phyloP scores from a whole-genome alignment of 2,329 filamentous ascomycete species.

The Coleophoma eucalyptorum region DNA sequence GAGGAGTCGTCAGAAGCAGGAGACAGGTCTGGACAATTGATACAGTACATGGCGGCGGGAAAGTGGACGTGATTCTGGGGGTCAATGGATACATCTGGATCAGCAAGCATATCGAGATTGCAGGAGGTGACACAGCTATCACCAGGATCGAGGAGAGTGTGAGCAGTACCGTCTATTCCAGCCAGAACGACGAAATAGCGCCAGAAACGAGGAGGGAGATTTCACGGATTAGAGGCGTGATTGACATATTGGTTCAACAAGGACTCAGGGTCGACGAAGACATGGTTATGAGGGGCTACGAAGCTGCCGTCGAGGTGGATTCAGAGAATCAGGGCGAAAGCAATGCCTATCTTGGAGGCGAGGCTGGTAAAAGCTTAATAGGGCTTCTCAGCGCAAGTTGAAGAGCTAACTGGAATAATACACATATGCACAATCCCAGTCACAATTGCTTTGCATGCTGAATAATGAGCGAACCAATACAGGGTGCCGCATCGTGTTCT shows the following conservation, averaged over 20 bases:
- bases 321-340: slow-evolving; percentile 52
- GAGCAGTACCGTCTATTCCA: slow-evolving; percentile 84
- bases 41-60: slow-evolving; percentile 49
- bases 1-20: slow-evolving; percentile 78
- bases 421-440: not conserved
- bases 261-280: slow-evolving; percentile 87
- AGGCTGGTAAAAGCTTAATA: slow-evolving; percentile 33
- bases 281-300: slow-evolving; percentile 78
- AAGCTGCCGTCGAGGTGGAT: slow-evolving; percentile 72
- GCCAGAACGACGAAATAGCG: slow-evolving; percentile 85
- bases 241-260: slow-evolving; percentile 77
- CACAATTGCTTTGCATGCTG: not conserved
- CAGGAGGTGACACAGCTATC: slow-evolving; percentile 50
- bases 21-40: slow-evolving; percentile 86
- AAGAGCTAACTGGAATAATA: slow-evolving; percentile 6
- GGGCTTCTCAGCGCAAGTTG: slow-evolving; percentile 19
- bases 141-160: slow-evolving; percentile 86
- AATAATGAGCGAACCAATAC: not conserved
- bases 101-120: slow-evolving; percentile 71
- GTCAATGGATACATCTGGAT: slow-evolving; percentile 99
- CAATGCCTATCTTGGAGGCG: slow-evolving; percentile 57
- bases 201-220: slow-evolving; percentile 82
- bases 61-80: slow-evolving; percentile 82
- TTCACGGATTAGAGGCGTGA: slow-evolving; percentile 74
- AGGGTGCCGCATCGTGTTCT: no score